Conservation (phyloP, 2,329 filamentous ascomycete species). For the Colletotrichum costaricense region DNA sequence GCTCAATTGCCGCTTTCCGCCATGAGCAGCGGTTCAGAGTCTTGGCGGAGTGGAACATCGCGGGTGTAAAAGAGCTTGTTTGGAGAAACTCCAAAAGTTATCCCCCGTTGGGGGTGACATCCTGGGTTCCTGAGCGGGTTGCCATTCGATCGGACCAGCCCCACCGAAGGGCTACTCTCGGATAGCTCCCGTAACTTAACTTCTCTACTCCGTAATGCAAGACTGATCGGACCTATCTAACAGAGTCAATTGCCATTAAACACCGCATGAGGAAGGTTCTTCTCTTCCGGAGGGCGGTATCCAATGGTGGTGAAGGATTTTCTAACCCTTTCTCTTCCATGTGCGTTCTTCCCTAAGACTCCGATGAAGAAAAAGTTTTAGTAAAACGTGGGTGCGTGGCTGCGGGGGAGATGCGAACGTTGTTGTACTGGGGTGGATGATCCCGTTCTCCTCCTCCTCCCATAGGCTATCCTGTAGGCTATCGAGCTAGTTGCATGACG, state of each 20-base stretch:
- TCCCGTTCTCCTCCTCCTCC: neutral
- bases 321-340: neutral
- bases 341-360: neutral
- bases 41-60: conserved; percentile 20
- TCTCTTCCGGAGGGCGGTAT: neutral
- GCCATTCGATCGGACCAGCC: conserved; percentile 28
- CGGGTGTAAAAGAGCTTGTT: conserved; percentile 15
- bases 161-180: conserved; percentile 15
- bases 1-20: conserved; percentile 20
- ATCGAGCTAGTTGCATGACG: neutral
- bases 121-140: neutral
- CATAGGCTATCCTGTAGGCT: neutral
- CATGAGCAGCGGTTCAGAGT: neutral
- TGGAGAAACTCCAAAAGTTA: neutral
- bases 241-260: conserved; percentile 1
- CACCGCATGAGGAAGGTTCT: neutral
- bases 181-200: conserved; percentile 1
- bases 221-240: neutral
- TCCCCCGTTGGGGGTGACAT: conserved; percentile 3
- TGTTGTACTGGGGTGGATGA: neutral
- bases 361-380: neutral
- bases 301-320: neutral
- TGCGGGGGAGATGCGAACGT: conserved; percentile 24
- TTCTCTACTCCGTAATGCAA: neutral
- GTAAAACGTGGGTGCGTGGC: neutral